These are phyloP conservation scores for Croton setiger DNA, from an alignment of 441 rosid species.

Conservation along the genomic window DNA sequence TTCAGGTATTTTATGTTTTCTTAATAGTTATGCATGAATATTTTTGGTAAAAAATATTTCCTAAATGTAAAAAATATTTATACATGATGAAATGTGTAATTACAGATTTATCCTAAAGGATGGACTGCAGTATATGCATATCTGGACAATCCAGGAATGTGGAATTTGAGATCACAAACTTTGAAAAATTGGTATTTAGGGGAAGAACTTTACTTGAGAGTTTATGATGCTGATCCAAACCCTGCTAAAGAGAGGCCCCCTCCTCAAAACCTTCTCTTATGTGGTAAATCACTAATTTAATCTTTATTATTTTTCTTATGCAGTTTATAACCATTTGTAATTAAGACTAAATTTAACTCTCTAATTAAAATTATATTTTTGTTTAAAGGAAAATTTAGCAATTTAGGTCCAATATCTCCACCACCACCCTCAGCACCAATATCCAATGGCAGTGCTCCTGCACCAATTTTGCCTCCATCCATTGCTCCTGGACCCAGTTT, in stretches of 20 bases:
- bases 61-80: conserved; percentile 26
- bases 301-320: neutral
- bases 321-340: neutral
- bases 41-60: neutral
- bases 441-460: too few relatives aligned
- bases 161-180: conserved; percentile 72
- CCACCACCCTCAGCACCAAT: neutral
- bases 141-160: conserved; percentile 78
- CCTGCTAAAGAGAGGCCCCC: conserved; percentile 60
- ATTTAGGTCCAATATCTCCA: conserved; percentile 23
- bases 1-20: conserved; percentile 29
- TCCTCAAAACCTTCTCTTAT: conserved; percentile 49
- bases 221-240: conserved; percentile 55
- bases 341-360: too few relatives aligned
- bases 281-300: conserved; percentile 28
- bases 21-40: neutral
- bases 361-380: neutral
- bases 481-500: neutral
- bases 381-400: conserved; percentile 28
- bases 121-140: conserved; percentile 70
- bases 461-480: conserved; percentile 3
- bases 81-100: neutral
- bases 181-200: conserved; percentile 71
- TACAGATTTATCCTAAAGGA: conserved; percentile 42
- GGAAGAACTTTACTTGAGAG: conserved; percentile 66